These are phyloP conservation scores for Orbilia brochopaga DNA, from an alignment of 2,329 filamentous ascomycete species.

Conservation along the genomic window DNA sequence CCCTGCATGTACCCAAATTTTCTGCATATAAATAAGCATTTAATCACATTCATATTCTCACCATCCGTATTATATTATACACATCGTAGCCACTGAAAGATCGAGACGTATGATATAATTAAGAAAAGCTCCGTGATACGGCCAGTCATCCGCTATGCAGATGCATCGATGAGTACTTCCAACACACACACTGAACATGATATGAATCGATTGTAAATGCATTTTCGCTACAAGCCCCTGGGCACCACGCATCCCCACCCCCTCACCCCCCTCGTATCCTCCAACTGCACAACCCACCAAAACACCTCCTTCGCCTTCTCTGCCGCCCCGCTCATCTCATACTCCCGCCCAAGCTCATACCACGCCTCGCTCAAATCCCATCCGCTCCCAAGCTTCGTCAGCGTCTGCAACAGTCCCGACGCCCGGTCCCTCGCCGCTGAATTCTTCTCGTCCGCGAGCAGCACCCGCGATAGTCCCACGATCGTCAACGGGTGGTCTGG, in stretches of 20 bases:
- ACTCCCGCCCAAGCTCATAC: slow-evolving; percentile 83
- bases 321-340: slow-evolving; percentile 82
- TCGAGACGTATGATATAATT: too few species aligned
- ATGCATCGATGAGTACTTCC: neutral
- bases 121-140: too few species aligned
- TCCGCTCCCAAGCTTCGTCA: slow-evolving; percentile 83
- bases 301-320: slow-evolving; percentile 90
- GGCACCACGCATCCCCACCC: slow-evolving; percentile 71
- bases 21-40: too few species aligned
- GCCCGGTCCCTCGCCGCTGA: slow-evolving; percentile 90
- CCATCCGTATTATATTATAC: too few species aligned
- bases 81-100: too few species aligned
- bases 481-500: slow-evolving; percentile 81
- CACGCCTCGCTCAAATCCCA: slow-evolving; percentile 96
- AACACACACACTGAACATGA: too few species aligned
- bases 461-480: slow-evolving; percentile 79
- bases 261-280: slow-evolving; percentile 80
- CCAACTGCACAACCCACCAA: slow-evolving; percentile 97
- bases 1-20: too few species aligned
- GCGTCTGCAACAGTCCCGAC: slow-evolving; percentile 76
- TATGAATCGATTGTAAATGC: too few species aligned
- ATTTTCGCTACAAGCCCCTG: slow-evolving; percentile 49
- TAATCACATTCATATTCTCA: too few species aligned
- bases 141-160: too few species aligned
- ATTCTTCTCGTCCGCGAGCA: slow-evolving; percentile 62